Evolutionary conservation across 768 basidiomycete species (phyloP).

Genomic region (Sarcodon sp.): DNA sequence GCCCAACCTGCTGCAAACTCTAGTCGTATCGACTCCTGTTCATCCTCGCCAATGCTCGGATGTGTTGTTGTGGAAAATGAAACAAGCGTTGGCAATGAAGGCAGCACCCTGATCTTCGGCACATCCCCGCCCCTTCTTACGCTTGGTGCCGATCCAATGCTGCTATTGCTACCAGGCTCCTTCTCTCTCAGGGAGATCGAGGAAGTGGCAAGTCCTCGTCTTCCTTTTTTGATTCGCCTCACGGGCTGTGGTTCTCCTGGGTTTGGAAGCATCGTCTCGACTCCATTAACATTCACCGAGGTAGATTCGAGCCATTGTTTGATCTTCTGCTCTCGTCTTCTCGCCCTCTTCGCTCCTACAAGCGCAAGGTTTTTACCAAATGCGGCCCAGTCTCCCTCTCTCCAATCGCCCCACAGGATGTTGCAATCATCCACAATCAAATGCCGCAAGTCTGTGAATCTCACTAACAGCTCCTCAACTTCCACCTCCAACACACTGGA

Average conservation of each 20-base stretch:
- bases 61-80: slow-evolving; percentile 33
- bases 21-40: slow-evolving; percentile 25
- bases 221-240: slow-evolving; percentile 21
- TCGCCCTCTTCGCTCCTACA: slow-evolving; percentile 45
- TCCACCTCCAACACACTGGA: slow-evolving; percentile 42
- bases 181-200: slow-evolving; percentile 37
- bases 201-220: slow-evolving; percentile 52
- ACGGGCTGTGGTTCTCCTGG: background rate
- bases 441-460: slow-evolving; percentile 40
- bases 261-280: background rate
- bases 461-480: slow-evolving; percentile 38
- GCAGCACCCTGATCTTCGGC: slow-evolving; percentile 40
- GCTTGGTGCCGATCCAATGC: background rate
- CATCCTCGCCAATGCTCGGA: slow-evolving; percentile 15
- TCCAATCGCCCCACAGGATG: slow-evolving; percentile 26
- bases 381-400: slow-evolving; percentile 41
- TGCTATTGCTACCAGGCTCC: background rate
- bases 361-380: slow-evolving; percentile 52
- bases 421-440: slow-evolving; percentile 60
- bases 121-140: background rate
- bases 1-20: slow-evolving; percentile 55
- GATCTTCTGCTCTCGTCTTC: slow-evolving; percentile 53
- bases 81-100: slow-evolving; percentile 32
- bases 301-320: slow-evolving; percentile 32
- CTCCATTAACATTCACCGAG: background rate